Evolutionary conservation across 768 basidiomycete genomes (phyloP), one percentile per base, ranked within the genome.

Genomic region (Paxillus involutus): DNA sequence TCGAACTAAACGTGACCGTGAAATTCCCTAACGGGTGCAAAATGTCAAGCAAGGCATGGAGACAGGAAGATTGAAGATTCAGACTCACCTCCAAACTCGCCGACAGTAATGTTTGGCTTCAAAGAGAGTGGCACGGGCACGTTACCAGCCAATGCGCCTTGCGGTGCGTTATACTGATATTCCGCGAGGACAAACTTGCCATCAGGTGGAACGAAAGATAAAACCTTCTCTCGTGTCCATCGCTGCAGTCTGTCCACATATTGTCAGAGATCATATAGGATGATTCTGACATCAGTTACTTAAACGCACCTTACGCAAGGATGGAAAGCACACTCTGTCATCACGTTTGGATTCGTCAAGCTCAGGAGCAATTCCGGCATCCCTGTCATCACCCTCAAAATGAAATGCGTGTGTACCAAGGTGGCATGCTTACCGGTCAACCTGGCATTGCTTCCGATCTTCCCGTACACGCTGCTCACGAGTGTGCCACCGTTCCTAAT

Each of bases 191-290:
- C 80, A 72, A 97, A 98, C 48, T 81, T 81, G 3, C 95, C 94
- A 62, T 98, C 95, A 5, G 95, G 95, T 6, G 95, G 95, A 19
- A 98, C 83, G 67, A 98, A 98, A 2, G 95, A 96, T 40, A 98
- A 73, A 1, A 78, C 71, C 62, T 83, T 87, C 63, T 91, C 86
- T 37, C 85, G 82, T 21, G 78, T 74, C 89, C 92, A 97, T 52
- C 86, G 84, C 63, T 83, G 86, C 24, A 95, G 75, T 36, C 94
- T 95, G 59, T 26, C 8, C 33, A 32, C 43, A 55, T 14, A 48
- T 51, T 26, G 56, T 58, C 51, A 59, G 39, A 10, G 32, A 59
- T 33, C 40, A 43, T 30, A 17, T 26, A 17, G 21, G 49, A 39
- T 44, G 39, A 41, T 50, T 49, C n/a, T 32, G 39, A 14, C 39